phyloP scores from a whole-genome alignment of 352 stramenopile genomes.

The Phytophthora palmivora region DNA sequence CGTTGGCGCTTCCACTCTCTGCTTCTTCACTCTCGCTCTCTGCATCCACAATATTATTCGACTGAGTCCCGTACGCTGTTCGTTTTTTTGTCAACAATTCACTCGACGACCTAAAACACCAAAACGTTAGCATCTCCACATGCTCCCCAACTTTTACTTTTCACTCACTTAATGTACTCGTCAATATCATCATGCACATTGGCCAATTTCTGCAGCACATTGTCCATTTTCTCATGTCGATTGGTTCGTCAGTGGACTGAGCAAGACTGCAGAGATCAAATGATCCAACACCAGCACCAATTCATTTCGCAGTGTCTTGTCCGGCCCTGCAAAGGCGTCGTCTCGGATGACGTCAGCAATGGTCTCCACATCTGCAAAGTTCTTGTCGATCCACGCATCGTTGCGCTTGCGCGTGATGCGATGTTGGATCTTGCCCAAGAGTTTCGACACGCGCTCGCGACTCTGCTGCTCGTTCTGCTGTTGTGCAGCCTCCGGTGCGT shows the following conservation, averaged over 20 bases:
- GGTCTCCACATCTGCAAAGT: conserved; percentile 54
- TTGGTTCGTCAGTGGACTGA: conserved; percentile 49
- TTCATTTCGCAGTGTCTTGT: conserved; percentile 60
- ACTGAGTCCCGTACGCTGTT: conserved; percentile 14
- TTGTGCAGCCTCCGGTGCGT: conserved; percentile 22
- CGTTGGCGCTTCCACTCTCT: conserved; percentile 34
- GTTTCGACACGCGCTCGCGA: conserved; percentile 48
- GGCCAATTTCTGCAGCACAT: conserved; percentile 48
- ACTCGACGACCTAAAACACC: conserved; percentile 42
- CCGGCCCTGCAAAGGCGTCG: conserved; percentile 28
- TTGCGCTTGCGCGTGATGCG: conserved; percentile 70
- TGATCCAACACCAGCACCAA: conserved; percentile 73
- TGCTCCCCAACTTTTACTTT: neutral
- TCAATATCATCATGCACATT: conserved; percentile 55
- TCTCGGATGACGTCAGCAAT: conserved; percentile 47
- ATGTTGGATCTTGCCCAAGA: conserved; percentile 65
- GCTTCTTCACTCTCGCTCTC: conserved; percentile 43
- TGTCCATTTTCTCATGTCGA: conserved; percentile 41
- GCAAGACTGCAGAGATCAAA: conserved; percentile 71
- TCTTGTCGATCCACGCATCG: conserved; percentile 70
- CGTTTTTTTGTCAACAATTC: conserved; percentile 50
- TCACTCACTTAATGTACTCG: conserved; percentile 62
- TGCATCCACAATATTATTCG: conserved; percentile 29
- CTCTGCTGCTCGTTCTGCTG: conserved; percentile 39
- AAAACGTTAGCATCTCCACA: neutral